A percentile compares a stretch with the other conserved stretches of the same genome.
Conservation (phyloP, 495 filamentous ascomycete species). For the Xylaria palmicola region DNA sequence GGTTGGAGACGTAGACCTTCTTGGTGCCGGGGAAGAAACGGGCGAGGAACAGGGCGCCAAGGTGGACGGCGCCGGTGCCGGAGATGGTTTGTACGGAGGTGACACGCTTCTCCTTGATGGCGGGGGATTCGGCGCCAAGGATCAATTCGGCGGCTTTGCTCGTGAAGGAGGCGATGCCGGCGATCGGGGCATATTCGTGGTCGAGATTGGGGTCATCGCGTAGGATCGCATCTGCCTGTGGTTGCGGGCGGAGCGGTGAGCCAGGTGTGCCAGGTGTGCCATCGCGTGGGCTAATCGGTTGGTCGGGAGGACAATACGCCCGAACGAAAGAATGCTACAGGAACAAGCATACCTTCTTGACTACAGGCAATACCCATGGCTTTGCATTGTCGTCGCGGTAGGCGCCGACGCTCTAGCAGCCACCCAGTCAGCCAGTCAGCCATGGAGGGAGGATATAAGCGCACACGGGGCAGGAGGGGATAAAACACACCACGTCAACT, state of each 20-base stretch:
- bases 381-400: slow-evolving; percentile 95
- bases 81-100: slow-evolving; percentile 79
- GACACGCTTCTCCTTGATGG: slow-evolving; percentile 80
- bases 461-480: neutral
- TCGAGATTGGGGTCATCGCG: slow-evolving; percentile 86
- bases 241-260: slow-evolving; percentile 20
- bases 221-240: slow-evolving; percentile 83
- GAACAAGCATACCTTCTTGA: slow-evolving; percentile 74
- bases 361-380: slow-evolving; percentile 96
- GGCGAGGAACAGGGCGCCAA: slow-evolving; percentile 83
- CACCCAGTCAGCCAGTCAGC: slow-evolving; percentile 10
- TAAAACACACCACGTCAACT: slow-evolving; percentile 67
- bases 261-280: slow-evolving; percentile 2
- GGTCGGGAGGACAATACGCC: too few relatives aligned
- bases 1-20: slow-evolving; percentile 82
- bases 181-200: slow-evolving; percentile 98
- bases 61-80: slow-evolving; percentile 86
- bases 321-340: neutral
- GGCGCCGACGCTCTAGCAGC: slow-evolving; percentile 75
- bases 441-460: too few relatives aligned
- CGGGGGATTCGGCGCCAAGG: slow-evolving; percentile 68
- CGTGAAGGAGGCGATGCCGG: slow-evolving; percentile 80
- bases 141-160: slow-evolving; percentile 86
- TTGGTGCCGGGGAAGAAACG: slow-evolving; percentile 70
- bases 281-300: neutral